A percentile compares a stretch with the other conserved stretches of the same genome.
Evolutionary conservation across 73 alveolate species (phyloP).

Genomic region (Paramecium octaurelia): DNA sequence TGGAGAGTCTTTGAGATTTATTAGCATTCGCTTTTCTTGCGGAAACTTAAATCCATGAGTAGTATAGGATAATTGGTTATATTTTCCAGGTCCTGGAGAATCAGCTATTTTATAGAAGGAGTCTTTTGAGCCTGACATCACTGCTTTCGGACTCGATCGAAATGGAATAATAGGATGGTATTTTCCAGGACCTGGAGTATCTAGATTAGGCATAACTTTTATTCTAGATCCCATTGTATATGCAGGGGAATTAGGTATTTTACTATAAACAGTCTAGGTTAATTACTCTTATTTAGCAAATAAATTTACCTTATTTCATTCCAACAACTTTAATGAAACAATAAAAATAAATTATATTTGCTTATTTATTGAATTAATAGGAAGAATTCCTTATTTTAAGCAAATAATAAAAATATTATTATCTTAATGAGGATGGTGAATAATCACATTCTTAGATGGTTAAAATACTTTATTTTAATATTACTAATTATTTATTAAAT

Average conservation of each 20-base stretch:
- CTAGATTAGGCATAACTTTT: background rate
- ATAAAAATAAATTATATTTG: background rate
- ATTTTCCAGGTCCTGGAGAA: slow-evolving; percentile 35
- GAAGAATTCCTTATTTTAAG: background rate
- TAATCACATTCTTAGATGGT: background rate
- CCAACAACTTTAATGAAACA: background rate
- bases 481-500: background rate
- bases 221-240: background rate
- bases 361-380: background rate
- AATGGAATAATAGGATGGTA: background rate
- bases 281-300: background rate
- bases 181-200: slow-evolving; percentile 46
- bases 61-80: background rate
- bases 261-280: background rate
- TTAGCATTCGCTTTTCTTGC: background rate
- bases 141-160: background rate
- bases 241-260: slow-evolving; percentile 41
- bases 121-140: slow-evolving; percentile 15
- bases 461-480: background rate
- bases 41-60: slow-evolving; percentile 15
- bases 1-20: background rate
- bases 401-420: background rate
- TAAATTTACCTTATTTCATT: background rate
- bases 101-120: background rate
- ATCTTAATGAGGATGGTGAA: background rate